Evolutionary conservation across 495 filamentous ascomycete species (phyloP), one percentile per base, ranked within the genome.

Genomic region (Talaromyces ruber): DNA sequence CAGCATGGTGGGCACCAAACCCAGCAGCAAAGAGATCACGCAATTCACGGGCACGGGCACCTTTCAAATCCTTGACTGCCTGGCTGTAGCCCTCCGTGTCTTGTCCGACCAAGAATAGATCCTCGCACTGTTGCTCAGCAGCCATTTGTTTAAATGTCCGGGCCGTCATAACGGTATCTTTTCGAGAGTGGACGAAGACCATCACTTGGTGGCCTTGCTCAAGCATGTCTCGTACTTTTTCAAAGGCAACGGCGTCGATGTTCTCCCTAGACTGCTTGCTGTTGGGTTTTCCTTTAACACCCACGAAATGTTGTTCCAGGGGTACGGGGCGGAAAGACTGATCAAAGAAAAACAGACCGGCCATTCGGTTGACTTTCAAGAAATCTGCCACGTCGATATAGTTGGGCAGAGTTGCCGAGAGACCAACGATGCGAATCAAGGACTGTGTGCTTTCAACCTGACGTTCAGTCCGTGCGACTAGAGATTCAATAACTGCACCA

Each of bases 401-500:
- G 71, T 99, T 99, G 1, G 94, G 94, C 18, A 99, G 79, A 0
- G 94, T 99, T 3, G 94, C 94, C 34, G 92, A 97, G 18, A 99
- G 84, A 39, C 94, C 94, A 54, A 99, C 86, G 60, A 98, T 95
- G 12, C 94, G 87, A 68, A 99, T 99, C 58, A 99, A 82, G 0
- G 90, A 96, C 72, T 99, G 94, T 0, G 95, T 97, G 71, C 93
- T 97, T 74, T 99, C 94, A 0, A 99, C 94, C 66, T 99, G 94
- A 51, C 94, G 83, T 75, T 97, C 87, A 1, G 94, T 99, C 54
- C 94, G 84, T 5, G 94, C 94, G 18, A 98, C 94, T 55, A 99
- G 77, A 6, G 92, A 96, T 69, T 99, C 94, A 55, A 99, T 81
- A 11, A 99, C 95, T 6, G 94, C 92, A 67, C 94, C 94, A 67